Evolutionary conservation across 176 grass and related monocot species (phyloP).

Genomic region (Carex cristatella): DNA sequence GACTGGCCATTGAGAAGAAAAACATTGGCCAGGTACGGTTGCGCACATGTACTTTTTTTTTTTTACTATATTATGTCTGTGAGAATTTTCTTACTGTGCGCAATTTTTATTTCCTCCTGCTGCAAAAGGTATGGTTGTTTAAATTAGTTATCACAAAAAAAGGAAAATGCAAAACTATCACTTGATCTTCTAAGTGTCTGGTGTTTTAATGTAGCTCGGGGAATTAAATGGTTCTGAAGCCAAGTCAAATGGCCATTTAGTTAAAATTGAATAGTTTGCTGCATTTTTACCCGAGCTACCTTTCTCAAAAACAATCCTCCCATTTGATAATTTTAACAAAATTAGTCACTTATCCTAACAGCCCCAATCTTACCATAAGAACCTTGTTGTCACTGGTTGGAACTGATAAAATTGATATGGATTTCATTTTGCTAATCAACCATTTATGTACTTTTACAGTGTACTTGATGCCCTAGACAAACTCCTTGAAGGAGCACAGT

Average conservation of each 20-base stretch:
- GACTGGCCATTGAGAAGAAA: neutral
- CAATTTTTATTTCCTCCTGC: neutral
- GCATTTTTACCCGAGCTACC: conserved; percentile 8
- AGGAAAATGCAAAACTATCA: conserved; percentile 1
- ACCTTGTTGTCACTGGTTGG: neutral
- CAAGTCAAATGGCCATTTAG: conserved; percentile 9
- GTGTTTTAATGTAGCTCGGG: conserved; percentile 7
- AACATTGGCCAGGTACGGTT: neutral
- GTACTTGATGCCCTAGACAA: conserved; percentile 57
- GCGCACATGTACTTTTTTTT: neutral
- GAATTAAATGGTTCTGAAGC: conserved; percentile 22
- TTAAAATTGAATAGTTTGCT: conserved; percentile 15
- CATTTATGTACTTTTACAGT: conserved; percentile 19
- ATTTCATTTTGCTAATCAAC: neutral
- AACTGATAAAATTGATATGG: neutral
- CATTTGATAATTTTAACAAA: neutral
- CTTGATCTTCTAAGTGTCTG: neutral
- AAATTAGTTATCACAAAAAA: neutral
- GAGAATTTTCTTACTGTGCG: neutral
- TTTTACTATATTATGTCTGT: neutral
- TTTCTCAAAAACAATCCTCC: neutral
- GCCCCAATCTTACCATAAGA: neutral
- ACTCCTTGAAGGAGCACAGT: conserved; percentile 47
- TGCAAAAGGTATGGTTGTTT: neutral
- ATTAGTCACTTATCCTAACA: neutral